Evolutionary conservation across 148 eudicot species (phyloP), one percentile per base, ranked within the genome.

Genomic region (Silene conica): DNA sequence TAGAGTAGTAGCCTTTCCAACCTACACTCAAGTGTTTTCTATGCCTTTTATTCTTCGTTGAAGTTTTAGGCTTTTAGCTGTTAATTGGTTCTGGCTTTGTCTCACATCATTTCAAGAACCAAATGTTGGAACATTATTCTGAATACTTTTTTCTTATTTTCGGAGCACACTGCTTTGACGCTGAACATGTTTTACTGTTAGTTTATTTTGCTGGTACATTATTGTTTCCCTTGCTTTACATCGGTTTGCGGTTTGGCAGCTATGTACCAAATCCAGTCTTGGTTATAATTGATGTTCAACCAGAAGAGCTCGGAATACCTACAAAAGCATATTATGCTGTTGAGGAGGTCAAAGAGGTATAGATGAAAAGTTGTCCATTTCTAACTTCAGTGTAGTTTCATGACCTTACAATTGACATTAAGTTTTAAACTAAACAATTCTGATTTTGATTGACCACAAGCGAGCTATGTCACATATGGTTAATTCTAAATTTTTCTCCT

Each of bases 261-360:
- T 92, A 95, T 76, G 99, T 90, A 25, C 91, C 97, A 68, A 92
- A 86, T 69, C 99, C 99, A 75, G 96, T 95, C 45, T 80, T 95
- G 84, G 99, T 95, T 68, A 95, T 95, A 60, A 92, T 95, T 70
- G 99, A 95, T 80, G 99, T 95, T 63, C 99, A 95, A 82, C 99
- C 99, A 56, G 92, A 88, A 76, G 99, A 95, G 86, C 83, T 92
- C 74, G 99, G 99, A 77, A 92, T 95, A 61, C 99, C 99, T 22
- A 92, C 96, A 38, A 92, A 95, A 86, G 99, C 99, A 73, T 92
- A 95, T 76, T 95, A 89, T 81, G 92, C 97, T 71, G 94, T 95
- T 74, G 99, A 95, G 78, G 99, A 95, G 84, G 99, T 95, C 71
- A 95, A 92, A 82, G 97, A 95, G 99, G 99, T 95, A 50, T 50